A percentile compares a stretch with the other conserved stretches of the same genome.
Conservation (phyloP, 306 rosid genomes). For the Casuarina equisetifolia region DNA sequence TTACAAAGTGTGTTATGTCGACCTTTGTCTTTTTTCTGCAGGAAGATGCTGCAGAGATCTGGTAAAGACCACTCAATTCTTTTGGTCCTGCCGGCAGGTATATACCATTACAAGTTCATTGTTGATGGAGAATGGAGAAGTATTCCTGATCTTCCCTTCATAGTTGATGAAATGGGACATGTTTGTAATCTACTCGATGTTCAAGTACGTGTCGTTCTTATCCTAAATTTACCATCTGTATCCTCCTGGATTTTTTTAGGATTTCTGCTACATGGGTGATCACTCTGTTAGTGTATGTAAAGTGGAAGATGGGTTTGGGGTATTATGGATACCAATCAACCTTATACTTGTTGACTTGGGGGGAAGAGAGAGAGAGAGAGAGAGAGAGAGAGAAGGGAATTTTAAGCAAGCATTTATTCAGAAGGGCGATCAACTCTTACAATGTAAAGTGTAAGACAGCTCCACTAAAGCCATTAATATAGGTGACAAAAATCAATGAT, state of each 20-base stretch:
- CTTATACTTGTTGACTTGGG: neutral
- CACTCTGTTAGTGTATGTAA: constrained; percentile 3
- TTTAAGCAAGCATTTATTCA: neutral
- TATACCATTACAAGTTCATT: constrained; percentile 77
- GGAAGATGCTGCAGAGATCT: constrained; percentile 73
- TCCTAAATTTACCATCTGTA: constrained; percentile 22
- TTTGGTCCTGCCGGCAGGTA: constrained; percentile 74
- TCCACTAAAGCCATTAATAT: neutral
- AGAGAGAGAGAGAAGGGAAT: neutral
- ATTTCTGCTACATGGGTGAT: neutral
- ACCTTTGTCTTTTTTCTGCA: constrained; percentile 37
- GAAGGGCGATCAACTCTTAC: neutral
- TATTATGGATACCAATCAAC: neutral
- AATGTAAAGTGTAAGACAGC: neutral
- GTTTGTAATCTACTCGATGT: constrained; percentile 82
- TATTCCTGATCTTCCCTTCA: constrained; percentile 72
- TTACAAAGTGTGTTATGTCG: constrained; percentile 13
- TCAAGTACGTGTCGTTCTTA: constrained; percentile 48
- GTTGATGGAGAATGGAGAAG: constrained; percentile 84
- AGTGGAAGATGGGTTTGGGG: neutral
- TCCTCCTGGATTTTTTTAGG: constrained; percentile 2
- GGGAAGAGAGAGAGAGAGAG: neutral
- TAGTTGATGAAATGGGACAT: constrained; percentile 74
- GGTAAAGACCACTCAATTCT: constrained; percentile 79
- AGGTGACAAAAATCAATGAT: neutral